Percentiles rank a stretch among this genome's conserved stretches.
These are phyloP conservation scores for Metarhizium rileyi DNA, from an alignment of 2,329 filamentous ascomycete genomes.

Conservation along the genomic window DNA sequence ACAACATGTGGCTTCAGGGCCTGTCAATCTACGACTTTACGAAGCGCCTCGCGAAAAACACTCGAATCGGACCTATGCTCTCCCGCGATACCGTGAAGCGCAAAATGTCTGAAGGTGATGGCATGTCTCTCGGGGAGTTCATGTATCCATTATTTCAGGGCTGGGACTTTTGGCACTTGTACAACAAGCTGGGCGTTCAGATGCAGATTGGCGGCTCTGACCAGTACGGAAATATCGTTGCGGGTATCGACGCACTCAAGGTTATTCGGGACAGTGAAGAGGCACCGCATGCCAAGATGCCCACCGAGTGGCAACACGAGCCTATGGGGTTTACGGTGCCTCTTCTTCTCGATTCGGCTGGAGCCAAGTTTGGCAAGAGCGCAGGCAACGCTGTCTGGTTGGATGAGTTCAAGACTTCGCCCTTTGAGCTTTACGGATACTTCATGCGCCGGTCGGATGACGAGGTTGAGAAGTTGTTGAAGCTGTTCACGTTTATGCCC, in stretches of 20 bases:
- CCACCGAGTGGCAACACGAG: conserved; percentile 34
- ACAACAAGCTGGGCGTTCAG: conserved; percentile 54
- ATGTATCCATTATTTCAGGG: conserved; percentile 87
- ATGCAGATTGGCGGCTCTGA: conserved; percentile 93
- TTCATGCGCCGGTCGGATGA: conserved; percentile 75
- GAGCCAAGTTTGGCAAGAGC: conserved; percentile 90
- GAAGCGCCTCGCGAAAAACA: conserved; percentile 59
- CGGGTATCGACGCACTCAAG: conserved; percentile 79
- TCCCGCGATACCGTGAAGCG: conserved; percentile 83
- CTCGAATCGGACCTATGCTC: conserved; percentile 79
- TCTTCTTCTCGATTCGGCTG: conserved; percentile 73
- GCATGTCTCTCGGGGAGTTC: conserved; percentile 92
- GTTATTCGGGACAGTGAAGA: conserved; percentile 53
- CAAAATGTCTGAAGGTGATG: conserved; percentile 74
- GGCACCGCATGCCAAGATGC: conserved; percentile 29
- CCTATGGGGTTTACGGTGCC: conserved; percentile 87
- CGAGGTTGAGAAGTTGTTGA: conserved; percentile 73
- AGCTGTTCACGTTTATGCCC: conserved; percentile 84
- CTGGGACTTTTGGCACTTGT: conserved; percentile 95
- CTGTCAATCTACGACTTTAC: conserved; percentile 66
- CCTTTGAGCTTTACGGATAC: conserved; percentile 85
- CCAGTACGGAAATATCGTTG: conserved; percentile 91
- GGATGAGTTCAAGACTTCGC: conserved; percentile 66
- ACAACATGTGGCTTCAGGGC: conserved; percentile 72
- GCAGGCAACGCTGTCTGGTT: conserved; percentile 93